These are phyloP conservation scores for Saccharomycopsis hybrid DNA, from an alignment of 1,139 yeast genomes.

Conservation along the genomic window DNA sequence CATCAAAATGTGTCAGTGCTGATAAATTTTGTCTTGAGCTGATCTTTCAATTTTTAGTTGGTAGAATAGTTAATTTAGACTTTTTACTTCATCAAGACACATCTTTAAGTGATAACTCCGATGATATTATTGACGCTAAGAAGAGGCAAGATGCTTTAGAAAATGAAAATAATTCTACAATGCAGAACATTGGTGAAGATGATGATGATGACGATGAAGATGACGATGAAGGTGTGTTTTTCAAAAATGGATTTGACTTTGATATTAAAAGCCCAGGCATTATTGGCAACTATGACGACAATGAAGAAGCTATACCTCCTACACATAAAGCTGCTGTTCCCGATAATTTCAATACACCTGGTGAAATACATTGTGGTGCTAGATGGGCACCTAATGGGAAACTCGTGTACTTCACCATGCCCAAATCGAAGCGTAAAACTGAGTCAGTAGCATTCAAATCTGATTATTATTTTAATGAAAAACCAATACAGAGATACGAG, in stretches of 20 bases:
- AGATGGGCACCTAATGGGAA: conserved; percentile 22
- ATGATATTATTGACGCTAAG: neutral
- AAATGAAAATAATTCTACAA: neutral
- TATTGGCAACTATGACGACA: no score
- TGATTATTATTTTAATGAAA: conserved; percentile 2
- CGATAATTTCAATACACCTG: conserved; percentile 8
- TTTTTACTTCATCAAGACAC: conserved; percentile 17
- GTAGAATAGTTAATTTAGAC: conserved; percentile 63
- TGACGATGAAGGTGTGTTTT: conserved; percentile 15
- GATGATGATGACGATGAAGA: conserved; percentile 21
- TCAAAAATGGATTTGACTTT: neutral
- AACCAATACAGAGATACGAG: conserved; percentile 3
- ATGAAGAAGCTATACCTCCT: neutral
- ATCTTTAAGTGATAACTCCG: neutral
- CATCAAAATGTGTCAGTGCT: conserved; percentile 48
- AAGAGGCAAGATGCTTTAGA: neutral
- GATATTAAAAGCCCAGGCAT: no score
- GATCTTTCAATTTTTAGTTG: conserved; percentile 69
- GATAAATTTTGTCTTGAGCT: conserved; percentile 74
- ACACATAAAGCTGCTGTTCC: neutral
- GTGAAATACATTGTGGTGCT: conserved; percentile 19
- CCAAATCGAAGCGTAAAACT: conserved; percentile 7
- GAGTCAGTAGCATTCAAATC: conserved; percentile 4
- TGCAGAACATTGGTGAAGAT: neutral
- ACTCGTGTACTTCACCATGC: conserved; percentile 17